A percentile compares a stretch with the other conserved stretches of the same genome.
These are phyloP conservation scores for Ustilago loliicola DNA, from an alignment of 1,284 basidiomycete species.

Conservation along the genomic window DNA sequence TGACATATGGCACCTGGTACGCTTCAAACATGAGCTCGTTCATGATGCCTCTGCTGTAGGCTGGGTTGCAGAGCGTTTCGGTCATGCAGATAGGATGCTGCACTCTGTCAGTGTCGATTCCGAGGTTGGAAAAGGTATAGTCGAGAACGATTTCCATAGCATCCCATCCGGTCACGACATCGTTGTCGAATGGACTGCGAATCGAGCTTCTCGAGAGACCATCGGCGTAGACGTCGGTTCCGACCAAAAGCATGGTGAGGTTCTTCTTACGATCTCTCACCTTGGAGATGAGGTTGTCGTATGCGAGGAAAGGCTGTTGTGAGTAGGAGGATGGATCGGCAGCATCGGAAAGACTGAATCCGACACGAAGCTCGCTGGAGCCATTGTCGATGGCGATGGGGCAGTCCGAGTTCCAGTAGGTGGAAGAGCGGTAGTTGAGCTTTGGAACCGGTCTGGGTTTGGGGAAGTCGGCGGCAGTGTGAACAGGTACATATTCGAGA, in stretches of 20 bases:
- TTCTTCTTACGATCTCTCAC: slow-evolving; percentile 65
- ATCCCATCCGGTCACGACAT: slow-evolving; percentile 68
- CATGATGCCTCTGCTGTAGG: slow-evolving; percentile 88
- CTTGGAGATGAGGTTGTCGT: slow-evolving; percentile 65
- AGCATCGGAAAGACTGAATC: slow-evolving; percentile 75
- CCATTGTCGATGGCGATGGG: slow-evolving; percentile 94
- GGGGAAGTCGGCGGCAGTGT: slow-evolving; percentile 42
- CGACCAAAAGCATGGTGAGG: slow-evolving; percentile 61
- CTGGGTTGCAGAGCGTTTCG: slow-evolving; percentile 87
- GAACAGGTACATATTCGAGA: slow-evolving; percentile 45
- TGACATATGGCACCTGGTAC: slow-evolving; percentile 86
- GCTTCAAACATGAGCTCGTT: slow-evolving; percentile 97
- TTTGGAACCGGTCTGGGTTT: slow-evolving; percentile 44
- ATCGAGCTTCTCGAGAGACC: slow-evolving; percentile 57
- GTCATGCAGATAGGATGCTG: slow-evolving; percentile 94
- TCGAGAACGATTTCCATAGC: slow-evolving; percentile 86
- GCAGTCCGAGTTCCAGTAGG: slow-evolving; percentile 54
- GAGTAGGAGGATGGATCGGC: slow-evolving; percentile 43
- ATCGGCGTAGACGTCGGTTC: slow-evolving; percentile 66
- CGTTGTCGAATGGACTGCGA: slow-evolving; percentile 64
- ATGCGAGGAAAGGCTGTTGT: slow-evolving; percentile 51
- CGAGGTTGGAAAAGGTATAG: slow-evolving; percentile 88
- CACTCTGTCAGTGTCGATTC: slow-evolving; percentile 82
- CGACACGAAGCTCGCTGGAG: slow-evolving; percentile 86
- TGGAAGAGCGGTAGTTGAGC: slow-evolving; percentile 50